A percentile compares a stretch with the other conserved stretches of the same genome.
These are phyloP conservation scores for Gossypium trilobum DNA, from an alignment of 441 rosid species.

Conservation along the genomic window DNA sequence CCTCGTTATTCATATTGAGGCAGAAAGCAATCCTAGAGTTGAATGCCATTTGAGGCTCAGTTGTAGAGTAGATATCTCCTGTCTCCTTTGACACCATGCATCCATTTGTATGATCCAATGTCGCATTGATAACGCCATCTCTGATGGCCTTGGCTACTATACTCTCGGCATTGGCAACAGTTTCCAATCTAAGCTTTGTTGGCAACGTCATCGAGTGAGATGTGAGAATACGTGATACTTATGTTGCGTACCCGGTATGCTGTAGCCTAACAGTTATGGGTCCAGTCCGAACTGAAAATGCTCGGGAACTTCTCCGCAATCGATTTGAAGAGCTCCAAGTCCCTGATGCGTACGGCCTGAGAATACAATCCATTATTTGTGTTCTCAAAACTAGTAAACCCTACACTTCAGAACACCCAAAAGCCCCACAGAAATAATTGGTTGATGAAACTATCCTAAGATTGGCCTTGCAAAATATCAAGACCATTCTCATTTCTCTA, in stretches of 20 bases:
- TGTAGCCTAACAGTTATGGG: conserved; percentile 56
- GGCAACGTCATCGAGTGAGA: conserved; percentile 60
- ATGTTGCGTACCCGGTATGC: conserved; percentile 63
- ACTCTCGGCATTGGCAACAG: conserved; percentile 62
- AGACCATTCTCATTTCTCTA: too few species aligned
- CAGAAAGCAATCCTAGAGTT: conserved; percentile 70
- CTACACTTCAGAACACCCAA: too few species aligned
- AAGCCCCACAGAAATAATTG: neutral
- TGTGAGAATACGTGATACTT: conserved; percentile 65
- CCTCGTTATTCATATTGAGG: conserved; percentile 68
- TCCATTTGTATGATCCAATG: conserved; percentile 48
- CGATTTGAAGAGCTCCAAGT: conserved; percentile 56
- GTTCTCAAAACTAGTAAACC: neutral
- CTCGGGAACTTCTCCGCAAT: conserved; percentile 59
- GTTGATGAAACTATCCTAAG: neutral
- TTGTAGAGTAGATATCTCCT: conserved; percentile 65
- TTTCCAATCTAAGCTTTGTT: conserved; percentile 60
- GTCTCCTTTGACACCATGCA: conserved; percentile 71
- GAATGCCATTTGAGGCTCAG: conserved; percentile 58
- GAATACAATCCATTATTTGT: neutral
- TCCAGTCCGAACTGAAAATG: conserved; percentile 47
- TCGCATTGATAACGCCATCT: conserved; percentile 70
- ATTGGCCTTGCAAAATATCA: too few species aligned
- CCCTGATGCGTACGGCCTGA: conserved; percentile 70
- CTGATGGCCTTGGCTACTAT: conserved; percentile 55